phyloP scores from a whole-genome alignment of 1,139 yeast genomes.

The Suhomyces coccinellae region DNA sequence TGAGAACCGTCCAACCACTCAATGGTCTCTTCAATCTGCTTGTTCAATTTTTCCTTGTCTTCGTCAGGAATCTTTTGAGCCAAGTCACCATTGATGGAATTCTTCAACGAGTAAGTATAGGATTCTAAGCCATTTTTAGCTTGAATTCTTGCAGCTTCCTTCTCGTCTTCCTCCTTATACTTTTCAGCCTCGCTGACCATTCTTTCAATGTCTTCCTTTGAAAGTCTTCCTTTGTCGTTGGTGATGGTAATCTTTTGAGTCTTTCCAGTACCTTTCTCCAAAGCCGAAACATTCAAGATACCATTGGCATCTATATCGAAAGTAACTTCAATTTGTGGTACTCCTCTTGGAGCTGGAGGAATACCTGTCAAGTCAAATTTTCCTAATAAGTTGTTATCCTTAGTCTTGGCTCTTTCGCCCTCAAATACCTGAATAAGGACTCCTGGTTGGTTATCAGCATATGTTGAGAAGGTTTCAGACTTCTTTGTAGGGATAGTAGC shows the following conservation, averaged over 20 bases:
- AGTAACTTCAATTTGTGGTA: slow-evolving; percentile 49
- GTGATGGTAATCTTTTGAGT: slow-evolving; percentile 78
- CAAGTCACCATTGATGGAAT: slow-evolving; percentile 49
- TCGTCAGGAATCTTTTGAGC: slow-evolving; percentile 49
- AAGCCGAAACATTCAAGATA: slow-evolving; percentile 47
- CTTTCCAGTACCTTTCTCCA: slow-evolving; percentile 56
- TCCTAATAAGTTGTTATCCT: slow-evolving; percentile 47
- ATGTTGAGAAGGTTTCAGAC: slow-evolving; percentile 49
- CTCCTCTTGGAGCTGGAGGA: slow-evolving; percentile 53
- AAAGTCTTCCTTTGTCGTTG: slow-evolving; percentile 32
- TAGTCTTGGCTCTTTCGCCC: slow-evolving; percentile 49
- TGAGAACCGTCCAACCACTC: slow-evolving; percentile 53
- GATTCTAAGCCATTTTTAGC: slow-evolving; percentile 87
- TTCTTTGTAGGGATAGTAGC: slow-evolving; percentile 50
- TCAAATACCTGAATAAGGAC: slow-evolving; percentile 49
- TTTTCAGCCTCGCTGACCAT: slow-evolving; percentile 58
- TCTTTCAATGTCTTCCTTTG: slow-evolving; percentile 30
- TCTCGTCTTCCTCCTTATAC: slow-evolving; percentile 81
- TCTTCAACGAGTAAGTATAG: slow-evolving; percentile 82
- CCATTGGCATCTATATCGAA: slow-evolving; percentile 50
- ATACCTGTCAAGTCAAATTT: slow-evolving; percentile 49
- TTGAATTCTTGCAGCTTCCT: slow-evolving; percentile 71
- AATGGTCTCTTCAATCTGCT: slow-evolving; percentile 46
- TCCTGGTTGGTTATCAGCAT: slow-evolving; percentile 50
- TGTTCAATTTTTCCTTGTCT: slow-evolving; percentile 46